Conservation (phyloP, 805 yeast species). For the Saccharomycopsis sp. region DNA sequence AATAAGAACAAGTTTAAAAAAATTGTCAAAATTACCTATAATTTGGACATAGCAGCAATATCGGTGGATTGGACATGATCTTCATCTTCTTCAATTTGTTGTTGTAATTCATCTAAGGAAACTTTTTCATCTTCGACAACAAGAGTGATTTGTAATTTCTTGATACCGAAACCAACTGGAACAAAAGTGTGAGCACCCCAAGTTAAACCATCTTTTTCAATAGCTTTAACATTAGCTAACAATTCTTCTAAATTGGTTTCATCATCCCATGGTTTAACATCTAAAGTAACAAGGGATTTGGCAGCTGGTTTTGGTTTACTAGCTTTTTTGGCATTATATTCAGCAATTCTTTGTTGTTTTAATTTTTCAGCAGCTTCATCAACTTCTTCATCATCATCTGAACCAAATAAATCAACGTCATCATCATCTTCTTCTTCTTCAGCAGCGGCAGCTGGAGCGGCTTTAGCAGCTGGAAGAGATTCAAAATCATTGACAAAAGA, state of each 20-base stretch:
- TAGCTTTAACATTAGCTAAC: conserved; percentile 74
- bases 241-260: conserved; percentile 92
- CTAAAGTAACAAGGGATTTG: conserved; percentile 92
- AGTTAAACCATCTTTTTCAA: conserved; percentile 83
- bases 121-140: conserved; percentile 97
- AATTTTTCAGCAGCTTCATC: conserved; percentile 96
- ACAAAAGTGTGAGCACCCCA: conserved; percentile 98
- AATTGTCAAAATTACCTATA: conserved; percentile 58
- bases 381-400: conserved; percentile 79
- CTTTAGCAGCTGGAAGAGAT: conserved; percentile 65
- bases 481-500: conserved; percentile 81
- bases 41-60: conserved; percentile 96
- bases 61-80: conserved; percentile 99
- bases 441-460: conserved; percentile 37
- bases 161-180: conserved; percentile 99
- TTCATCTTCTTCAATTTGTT: conserved; percentile 72
- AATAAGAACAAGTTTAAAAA: too few relatives aligned
- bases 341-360: conserved; percentile 97
- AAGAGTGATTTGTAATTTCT: conserved; percentile 96
- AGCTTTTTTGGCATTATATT: conserved; percentile 93
- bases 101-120: conserved; percentile 82
- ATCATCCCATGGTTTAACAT: conserved; percentile 99
- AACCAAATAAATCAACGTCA: conserved; percentile 90
- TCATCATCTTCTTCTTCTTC: conserved; percentile 62
- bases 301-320: conserved; percentile 98